Evolutionary conservation across 2,329 filamentous ascomycete species (phyloP), one percentile per base, ranked within the genome.

Genomic region (Cytospora schulzeri): DNA sequence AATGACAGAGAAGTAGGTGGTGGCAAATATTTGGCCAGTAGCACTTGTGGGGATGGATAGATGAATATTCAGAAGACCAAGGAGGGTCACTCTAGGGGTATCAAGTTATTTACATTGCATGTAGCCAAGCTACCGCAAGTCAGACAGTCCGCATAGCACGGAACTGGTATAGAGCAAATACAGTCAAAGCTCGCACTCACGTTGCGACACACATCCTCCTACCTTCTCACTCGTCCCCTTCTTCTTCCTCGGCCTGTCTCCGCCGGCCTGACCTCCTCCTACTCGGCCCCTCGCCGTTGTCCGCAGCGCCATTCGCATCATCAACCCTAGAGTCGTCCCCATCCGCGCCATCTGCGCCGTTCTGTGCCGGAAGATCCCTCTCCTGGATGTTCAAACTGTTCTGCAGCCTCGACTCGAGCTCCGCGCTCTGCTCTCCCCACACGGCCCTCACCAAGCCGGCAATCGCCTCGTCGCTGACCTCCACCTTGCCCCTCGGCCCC

Each of bases 401-500:
- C 29, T 81, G 77, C 56, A 93, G 75, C 71, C 85, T 86, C 72
- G 78, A 82, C 67, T 88, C 83, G 59, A 89, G 72, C 68, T 88
- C 84, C 3, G 82, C 79, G 1, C 62, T 52, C 31, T 57, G 50
- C 53, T 79, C 78, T 1, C 82, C 85, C 73, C 87, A 90, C 0
- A 89, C 80, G 61, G 83, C 76, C 73, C 86, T 77, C 4, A 93
- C 86, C 68, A 97, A 77, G 0, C 87, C 88, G 22, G 88, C 86
- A 15, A 95, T 90, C 0, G 91, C 91, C 57, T 87, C 83, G n/a
- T 88, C 81, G 0, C 91, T 91, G 41, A 98, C 85, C 76, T 98
- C 95, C 9, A 93, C 83, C 76, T 91, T 95, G 7, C 91, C 94
- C 26, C 95, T 85, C 7, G 92, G 90, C 0, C 95, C 95, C 17